Conservation (phyloP, 2,329 filamentous ascomycete species). For the Pyrenophora seminiperda region DNA sequence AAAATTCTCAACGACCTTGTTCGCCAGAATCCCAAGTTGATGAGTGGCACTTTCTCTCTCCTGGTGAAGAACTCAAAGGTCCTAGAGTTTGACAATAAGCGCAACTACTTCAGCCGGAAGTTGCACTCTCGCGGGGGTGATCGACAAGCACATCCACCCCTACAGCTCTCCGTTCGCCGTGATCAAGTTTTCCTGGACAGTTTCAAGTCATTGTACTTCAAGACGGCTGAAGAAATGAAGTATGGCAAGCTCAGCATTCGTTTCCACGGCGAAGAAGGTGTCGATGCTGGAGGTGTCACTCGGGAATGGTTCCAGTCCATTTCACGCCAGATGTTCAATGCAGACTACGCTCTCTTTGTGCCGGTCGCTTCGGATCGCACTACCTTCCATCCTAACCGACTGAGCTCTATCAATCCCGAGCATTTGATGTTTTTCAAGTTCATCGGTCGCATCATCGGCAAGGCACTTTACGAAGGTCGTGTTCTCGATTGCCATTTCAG, state of each 20-base stretch:
- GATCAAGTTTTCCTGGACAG: slow-evolving; percentile 98
- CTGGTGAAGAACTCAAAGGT: slow-evolving; percentile 99
- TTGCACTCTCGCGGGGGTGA: slow-evolving; percentile 78
- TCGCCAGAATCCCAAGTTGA: slow-evolving; percentile 93
- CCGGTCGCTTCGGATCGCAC: slow-evolving; percentile 96
- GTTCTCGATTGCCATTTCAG: slow-evolving; percentile 99
- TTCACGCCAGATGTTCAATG: slow-evolving; percentile 97
- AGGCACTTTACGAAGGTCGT: slow-evolving; percentile 93
- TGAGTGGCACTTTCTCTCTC: slow-evolving; percentile 96
- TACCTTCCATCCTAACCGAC: slow-evolving; percentile 96
- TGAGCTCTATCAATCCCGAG: slow-evolving; percentile 92
- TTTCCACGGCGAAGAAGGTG: slow-evolving; percentile 96
- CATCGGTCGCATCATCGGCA: slow-evolving; percentile 96
- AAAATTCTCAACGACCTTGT: slow-evolving; percentile 98
- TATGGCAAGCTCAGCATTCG: slow-evolving; percentile 98
- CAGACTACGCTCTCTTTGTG: slow-evolving; percentile 94
- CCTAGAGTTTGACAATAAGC: slow-evolving; percentile 98
- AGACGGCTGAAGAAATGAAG: slow-evolving; percentile 95
- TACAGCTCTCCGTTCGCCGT: slow-evolving; percentile 88
- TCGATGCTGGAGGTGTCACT: slow-evolving; percentile 95
- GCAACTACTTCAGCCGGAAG: slow-evolving; percentile 96
- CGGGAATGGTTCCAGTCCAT: slow-evolving; percentile 99
- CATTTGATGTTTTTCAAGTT: slow-evolving; percentile 99
- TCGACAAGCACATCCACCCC: slow-evolving; percentile 69
- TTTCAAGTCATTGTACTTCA: slow-evolving; percentile 98